Conservation (phyloP, 768 basidiomycete genomes). For the Holtermannia corniformis region DNA sequence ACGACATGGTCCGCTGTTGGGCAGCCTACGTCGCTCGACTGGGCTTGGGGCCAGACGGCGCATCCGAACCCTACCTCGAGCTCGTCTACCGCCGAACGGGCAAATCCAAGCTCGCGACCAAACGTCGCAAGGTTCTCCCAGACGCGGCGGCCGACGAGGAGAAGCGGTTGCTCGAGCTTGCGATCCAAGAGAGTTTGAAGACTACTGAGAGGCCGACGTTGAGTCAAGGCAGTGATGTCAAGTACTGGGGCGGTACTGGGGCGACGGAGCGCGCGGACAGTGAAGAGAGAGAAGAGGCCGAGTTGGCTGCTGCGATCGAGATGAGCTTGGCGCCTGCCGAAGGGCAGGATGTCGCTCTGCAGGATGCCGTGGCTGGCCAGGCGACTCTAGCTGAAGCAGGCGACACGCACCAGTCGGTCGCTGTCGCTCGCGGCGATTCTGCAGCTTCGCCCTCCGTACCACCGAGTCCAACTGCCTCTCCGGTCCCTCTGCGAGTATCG, state of each 20-base stretch:
- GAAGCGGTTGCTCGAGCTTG: conserved; percentile 14
- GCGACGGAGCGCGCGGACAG: conserved; percentile 3
- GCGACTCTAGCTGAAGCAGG: too few species aligned
- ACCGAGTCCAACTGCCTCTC: too few species aligned
- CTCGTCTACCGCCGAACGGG: conserved; percentile 37
- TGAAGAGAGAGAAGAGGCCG: conserved; percentile 25
- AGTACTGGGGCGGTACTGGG: conserved; percentile 10
- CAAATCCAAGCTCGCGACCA: background rate
- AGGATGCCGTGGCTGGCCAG: too few species aligned
- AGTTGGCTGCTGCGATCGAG: conserved; percentile 29
- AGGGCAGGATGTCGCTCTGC: background rate
- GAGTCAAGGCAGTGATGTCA: background rate
- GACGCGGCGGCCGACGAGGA: conserved; percentile 13
- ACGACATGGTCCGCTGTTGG: conserved; percentile 29
- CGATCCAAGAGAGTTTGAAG: conserved; percentile 23
- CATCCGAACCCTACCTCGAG: conserved; percentile 28
- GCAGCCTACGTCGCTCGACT: conserved; percentile 23
- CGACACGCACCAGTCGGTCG: too few species aligned
- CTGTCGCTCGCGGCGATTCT: too few species aligned
- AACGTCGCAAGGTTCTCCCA: background rate
- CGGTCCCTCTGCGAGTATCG: too few species aligned
- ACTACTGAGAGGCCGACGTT: background rate
- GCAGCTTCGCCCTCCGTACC: too few species aligned
- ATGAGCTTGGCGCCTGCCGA: conserved; percentile 10
- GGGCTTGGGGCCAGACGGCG: conserved; percentile 29